Conservation (phyloP, 345 rosid genomes). For the Eucalyptus decipiens region DNA sequence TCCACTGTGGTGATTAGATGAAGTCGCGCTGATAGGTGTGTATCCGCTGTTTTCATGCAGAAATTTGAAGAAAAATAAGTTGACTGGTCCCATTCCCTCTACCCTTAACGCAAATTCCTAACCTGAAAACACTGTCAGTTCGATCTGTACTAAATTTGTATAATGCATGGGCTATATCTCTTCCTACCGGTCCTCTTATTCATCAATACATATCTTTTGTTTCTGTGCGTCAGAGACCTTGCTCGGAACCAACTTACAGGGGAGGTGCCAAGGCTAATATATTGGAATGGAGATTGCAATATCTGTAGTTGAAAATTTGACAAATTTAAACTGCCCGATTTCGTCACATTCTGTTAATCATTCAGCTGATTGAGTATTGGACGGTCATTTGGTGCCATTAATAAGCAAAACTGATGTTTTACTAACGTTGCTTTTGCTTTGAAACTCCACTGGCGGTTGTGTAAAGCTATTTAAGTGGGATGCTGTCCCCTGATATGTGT, state of each 20-base stretch:
- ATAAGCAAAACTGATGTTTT: too few relatives aligned
- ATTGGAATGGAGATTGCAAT: slow-evolving; percentile 93
- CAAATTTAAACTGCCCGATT: neutral
- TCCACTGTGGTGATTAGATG: neutral
- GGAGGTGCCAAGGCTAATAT: slow-evolving; percentile 75
- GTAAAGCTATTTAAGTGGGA: slow-evolving; percentile 58
- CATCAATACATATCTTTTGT: neutral
- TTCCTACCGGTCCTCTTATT: neutral
- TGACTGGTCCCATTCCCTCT: slow-evolving; percentile 82
- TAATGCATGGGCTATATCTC: neutral
- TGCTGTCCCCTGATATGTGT: slow-evolving; percentile 80
- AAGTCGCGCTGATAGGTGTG: neutral
- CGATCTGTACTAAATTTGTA: neutral
- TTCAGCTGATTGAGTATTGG: neutral
- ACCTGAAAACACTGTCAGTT: slow-evolving; percentile 57
- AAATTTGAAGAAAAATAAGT: slow-evolving; percentile 71
- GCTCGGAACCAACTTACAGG: slow-evolving; percentile 69
- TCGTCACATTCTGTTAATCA: neutral
- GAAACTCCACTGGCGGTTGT: slow-evolving; percentile 42
- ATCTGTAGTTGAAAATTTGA: slow-evolving; percentile 24
- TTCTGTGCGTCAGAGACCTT: slow-evolving; percentile 39
- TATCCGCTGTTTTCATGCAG: slow-evolving; percentile 5
- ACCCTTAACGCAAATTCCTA: slow-evolving; percentile 77
- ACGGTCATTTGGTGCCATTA: neutral
- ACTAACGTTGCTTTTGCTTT: neutral